Percentiles rank a stretch among this genome's conserved stretches.
phyloP scores from a whole-genome alignment of 2,329 filamentous ascomycete species.

The Amesomyces nigricolor region DNA sequence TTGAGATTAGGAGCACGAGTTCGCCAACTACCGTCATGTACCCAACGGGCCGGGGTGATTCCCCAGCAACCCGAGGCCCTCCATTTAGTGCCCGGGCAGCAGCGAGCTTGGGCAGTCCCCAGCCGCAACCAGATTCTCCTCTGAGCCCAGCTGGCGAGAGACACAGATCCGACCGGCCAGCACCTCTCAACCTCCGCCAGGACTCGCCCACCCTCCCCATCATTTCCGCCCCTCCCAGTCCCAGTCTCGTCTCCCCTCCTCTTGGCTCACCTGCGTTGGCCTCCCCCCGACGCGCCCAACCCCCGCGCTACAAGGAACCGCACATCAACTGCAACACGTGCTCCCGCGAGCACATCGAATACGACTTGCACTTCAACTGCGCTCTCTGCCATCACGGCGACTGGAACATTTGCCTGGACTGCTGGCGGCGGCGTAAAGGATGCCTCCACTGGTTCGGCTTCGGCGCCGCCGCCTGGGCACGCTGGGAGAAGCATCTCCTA shows the following conservation, averaged over 20 bases:
- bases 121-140: constrained; percentile 7
- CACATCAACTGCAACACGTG: constrained; percentile 70
- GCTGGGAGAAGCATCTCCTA: constrained; percentile 52
- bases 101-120: constrained; percentile 7
- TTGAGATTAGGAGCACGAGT: constrained; percentile 39
- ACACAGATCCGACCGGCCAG: background rate
- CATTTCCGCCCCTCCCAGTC: constrained; percentile 12
- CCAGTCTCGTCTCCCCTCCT: constrained; percentile 8
- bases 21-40: constrained; percentile 29
- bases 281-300: constrained; percentile 10
- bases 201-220: constrained; percentile 14
- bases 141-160: constrained; percentile 2
- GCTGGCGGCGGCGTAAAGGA: constrained; percentile 70
- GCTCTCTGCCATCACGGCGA: constrained; percentile 60
- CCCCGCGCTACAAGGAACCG: constrained; percentile 55
- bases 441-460: constrained; percentile 89
- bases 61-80: constrained; percentile 27
- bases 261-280: constrained; percentile 5
- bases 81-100: constrained; percentile 35
- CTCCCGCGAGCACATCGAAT: constrained; percentile 66
- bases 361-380: constrained; percentile 83
- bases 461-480: constrained; percentile 62
- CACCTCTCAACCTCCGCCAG: constrained; percentile 10
- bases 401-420: constrained; percentile 75
- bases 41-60: constrained; percentile 22